Percentiles rank a stretch among this genome's conserved stretches.
Evolutionary conservation across 331 rosid species (phyloP).

Genomic region (Malus hybrid): DNA sequence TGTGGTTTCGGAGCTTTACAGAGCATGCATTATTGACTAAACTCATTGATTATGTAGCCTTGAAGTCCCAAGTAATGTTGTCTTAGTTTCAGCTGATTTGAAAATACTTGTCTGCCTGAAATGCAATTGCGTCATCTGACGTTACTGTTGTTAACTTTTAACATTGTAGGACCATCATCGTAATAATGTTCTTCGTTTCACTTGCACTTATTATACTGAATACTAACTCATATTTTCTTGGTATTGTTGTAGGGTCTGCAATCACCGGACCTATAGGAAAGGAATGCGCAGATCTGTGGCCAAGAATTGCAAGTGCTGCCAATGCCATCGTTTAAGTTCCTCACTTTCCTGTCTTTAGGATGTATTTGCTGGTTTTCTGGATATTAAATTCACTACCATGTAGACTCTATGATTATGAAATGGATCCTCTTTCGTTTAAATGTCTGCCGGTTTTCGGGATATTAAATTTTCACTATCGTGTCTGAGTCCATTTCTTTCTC

Average conservation of each 20-base stretch:
- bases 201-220: neutral
- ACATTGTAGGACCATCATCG: neutral
- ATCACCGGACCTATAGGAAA: constrained; percentile 89
- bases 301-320: constrained; percentile 44
- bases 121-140: neutral
- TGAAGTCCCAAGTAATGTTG: neutral
- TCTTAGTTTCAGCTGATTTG: neutral
- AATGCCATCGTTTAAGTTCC: constrained; percentile 59
- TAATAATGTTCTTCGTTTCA: neutral
- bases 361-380: neutral
- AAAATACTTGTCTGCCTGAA: neutral
- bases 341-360: neutral
- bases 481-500: neutral
- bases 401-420: neutral
- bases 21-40: neutral
- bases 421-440: neutral
- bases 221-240: too few relatives aligned
- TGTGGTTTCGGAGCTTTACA: neutral
- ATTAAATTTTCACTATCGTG: too few relatives aligned
- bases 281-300: constrained; percentile 69
- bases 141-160: neutral
- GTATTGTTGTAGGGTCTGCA: constrained; percentile 49
- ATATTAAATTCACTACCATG: neutral
- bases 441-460: too few relatives aligned
- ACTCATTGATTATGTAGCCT: neutral